phyloP scores from a whole-genome alignment of 129 eudicot genomes.

The Deinandra increscens region DNA sequence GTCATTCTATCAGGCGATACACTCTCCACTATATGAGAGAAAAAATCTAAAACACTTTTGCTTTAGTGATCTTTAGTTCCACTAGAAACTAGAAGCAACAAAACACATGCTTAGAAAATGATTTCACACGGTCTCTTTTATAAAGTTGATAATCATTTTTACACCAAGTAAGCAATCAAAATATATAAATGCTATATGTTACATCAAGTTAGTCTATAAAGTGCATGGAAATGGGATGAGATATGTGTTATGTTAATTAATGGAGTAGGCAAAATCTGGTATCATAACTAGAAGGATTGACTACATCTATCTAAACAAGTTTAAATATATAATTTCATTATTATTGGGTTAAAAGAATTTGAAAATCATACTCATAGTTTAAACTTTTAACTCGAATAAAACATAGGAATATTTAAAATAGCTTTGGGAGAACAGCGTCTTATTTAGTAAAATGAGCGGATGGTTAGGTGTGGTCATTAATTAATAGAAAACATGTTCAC shows the following conservation, averaged over 20 bases:
- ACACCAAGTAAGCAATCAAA: neutral
- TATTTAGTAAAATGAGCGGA: too few species aligned
- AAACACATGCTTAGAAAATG: neutral
- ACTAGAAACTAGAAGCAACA: neutral
- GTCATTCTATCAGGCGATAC: too few species aligned
- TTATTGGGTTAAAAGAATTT: neutral
- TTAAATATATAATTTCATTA: too few species aligned
- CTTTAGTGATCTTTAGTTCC: neutral
- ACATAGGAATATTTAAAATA: too few species aligned
- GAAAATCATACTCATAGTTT: neutral
- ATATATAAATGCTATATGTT: neutral
- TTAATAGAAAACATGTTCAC: too few species aligned
- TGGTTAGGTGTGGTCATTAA: too few species aligned
- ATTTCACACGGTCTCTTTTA: too few species aligned
- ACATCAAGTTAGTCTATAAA: constrained; percentile 11
- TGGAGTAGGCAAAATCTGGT: constrained; percentile 23
- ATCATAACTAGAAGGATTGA: neutral
- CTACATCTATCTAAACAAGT: neutral
- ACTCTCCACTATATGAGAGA: too few species aligned
- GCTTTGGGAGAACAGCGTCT: too few species aligned
- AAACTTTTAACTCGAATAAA: neutral
- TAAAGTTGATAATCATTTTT: neutral
- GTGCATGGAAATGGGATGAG: neutral
- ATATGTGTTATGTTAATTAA: constrained; percentile 7
- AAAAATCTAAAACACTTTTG: neutral